These are phyloP conservation scores for Diplodia sapinea DNA, from an alignment of 2,329 filamentous ascomycete genomes.

Conservation along the genomic window DNA sequence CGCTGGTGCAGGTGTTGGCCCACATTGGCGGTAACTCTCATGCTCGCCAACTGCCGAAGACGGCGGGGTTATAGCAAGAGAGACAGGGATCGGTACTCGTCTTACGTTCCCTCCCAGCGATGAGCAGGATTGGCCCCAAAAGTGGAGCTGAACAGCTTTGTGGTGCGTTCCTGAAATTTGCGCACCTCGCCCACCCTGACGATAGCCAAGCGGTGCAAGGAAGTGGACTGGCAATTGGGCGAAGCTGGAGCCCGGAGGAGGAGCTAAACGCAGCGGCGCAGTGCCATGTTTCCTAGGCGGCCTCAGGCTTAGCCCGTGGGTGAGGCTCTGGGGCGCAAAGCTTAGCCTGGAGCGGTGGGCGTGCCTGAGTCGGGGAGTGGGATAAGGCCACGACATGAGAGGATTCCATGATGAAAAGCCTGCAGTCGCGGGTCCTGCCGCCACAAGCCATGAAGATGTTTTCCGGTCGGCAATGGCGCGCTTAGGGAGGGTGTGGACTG, in stretches of 20 bases:
- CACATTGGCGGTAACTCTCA: background rate
- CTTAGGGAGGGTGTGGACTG: background rate
- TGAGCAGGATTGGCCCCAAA: constrained; percentile 1
- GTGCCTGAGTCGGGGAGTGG: background rate
- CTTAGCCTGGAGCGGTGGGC: background rate
- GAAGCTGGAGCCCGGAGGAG: background rate
- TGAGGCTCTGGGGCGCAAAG: constrained; percentile 18
- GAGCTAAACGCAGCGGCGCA: background rate
- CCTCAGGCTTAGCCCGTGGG: background rate
- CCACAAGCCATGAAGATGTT: background rate
- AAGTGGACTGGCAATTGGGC: background rate
- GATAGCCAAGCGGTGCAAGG: background rate
- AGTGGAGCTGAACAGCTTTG: background rate
- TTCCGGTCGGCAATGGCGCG: constrained; percentile 5
- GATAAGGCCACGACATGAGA: constrained; percentile 5
- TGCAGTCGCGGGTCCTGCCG: background rate
- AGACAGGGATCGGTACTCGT: constrained; percentile 2
- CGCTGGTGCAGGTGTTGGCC: background rate
- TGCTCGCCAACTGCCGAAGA: background rate
- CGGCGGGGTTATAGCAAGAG: background rate
- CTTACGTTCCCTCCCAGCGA: too few relatives aligned
- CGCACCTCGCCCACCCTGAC: background rate
- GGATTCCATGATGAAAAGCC: background rate
- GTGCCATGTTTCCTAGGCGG: background rate
- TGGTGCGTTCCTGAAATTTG: constrained; percentile 6